Evolutionary conservation across 2,329 filamentous ascomycete genomes (phyloP).

Genomic region (Fusarium oxysporum): DNA sequence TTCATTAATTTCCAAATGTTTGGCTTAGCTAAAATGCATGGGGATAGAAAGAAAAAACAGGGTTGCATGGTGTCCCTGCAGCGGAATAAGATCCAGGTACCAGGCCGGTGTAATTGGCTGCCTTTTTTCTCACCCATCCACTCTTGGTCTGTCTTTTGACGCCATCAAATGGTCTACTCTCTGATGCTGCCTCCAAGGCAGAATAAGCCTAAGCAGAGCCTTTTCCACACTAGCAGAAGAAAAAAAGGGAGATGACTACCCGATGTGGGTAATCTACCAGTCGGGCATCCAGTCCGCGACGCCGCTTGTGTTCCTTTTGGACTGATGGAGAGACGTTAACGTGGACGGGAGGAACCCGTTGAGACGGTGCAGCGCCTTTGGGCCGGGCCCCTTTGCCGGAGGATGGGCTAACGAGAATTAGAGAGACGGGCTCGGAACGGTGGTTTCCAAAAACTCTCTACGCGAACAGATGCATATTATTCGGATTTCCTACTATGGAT

Average conservation of each 20-base stretch:
- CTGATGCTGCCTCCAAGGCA: constrained; percentile 14
- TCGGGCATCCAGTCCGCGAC: constrained; percentile 23
- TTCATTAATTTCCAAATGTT: constrained; percentile 28
- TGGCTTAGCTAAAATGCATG: constrained; percentile 11
- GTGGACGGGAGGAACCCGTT: constrained; percentile 29
- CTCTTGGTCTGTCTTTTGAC: constrained; percentile 28
- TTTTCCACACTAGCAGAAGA: constrained; percentile 21
- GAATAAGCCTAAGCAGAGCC: constrained; percentile 26
- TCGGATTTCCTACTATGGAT: neutral
- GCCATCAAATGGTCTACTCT: constrained; percentile 26
- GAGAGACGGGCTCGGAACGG: constrained; percentile 16
- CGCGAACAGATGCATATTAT: constrained; percentile 6
- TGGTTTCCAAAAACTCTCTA: constrained; percentile 12
- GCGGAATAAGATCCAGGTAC: constrained; percentile 35
- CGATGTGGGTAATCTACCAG: constrained; percentile 26
- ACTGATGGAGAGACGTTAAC: constrained; percentile 26
- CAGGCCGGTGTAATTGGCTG: constrained; percentile 23
- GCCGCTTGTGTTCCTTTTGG: constrained; percentile 27
- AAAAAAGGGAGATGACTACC: constrained; percentile 38
- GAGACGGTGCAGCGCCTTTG: constrained; percentile 34
- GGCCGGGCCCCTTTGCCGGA: constrained; percentile 29
- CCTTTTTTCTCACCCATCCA: neutral
- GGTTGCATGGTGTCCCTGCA: constrained; percentile 36
- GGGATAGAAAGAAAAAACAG: constrained; percentile 15
- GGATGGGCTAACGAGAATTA: constrained; percentile 23